Evolutionary conservation across 2,329 filamentous ascomycete genomes (phyloP).

Genomic region (Apiospora rasikravindrae): DNA sequence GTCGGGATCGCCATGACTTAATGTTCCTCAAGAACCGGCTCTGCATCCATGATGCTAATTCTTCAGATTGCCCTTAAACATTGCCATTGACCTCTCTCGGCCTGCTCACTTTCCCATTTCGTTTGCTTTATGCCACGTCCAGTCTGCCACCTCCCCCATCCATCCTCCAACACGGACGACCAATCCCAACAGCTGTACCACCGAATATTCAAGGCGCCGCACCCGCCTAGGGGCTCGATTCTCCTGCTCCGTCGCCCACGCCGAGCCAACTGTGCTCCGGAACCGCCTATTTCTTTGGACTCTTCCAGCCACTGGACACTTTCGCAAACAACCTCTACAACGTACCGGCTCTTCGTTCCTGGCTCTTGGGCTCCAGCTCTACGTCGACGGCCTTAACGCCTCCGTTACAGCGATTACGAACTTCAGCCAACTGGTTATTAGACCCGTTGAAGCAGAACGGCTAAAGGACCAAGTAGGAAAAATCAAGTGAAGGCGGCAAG

Average conservation of each 20-base stretch:
- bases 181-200: slow-evolving; percentile 13
- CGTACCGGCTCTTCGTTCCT: not conserved
- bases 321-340: not conserved
- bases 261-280: not conserved
- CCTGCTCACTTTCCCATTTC: slow-evolving; percentile 33
- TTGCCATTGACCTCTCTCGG: slow-evolving; percentile 38
- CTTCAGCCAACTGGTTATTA: slow-evolving; percentile 35
- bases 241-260: not conserved
- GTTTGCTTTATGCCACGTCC: slow-evolving; percentile 31
- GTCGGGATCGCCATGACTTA: slow-evolving; percentile 21
- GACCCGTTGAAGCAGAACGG: not conserved
- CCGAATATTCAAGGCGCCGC: not conserved
- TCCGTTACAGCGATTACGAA: not conserved
- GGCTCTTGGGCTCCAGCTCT: not conserved
- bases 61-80: slow-evolving; percentile 37
- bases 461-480: not conserved
- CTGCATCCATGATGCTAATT: slow-evolving; percentile 25
- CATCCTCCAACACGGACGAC: slow-evolving; percentile 7
- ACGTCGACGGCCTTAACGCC: not conserved
- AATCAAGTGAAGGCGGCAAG: not conserved
- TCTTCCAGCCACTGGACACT: not conserved
- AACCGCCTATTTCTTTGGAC: not conserved
- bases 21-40: slow-evolving; percentile 7
- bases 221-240: not conserved
- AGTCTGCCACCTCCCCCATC: slow-evolving; percentile 9